Base-by-base conservation (phyloP, 495 filamentous ascomycete species). In the Neurospora cerealis region DNA sequence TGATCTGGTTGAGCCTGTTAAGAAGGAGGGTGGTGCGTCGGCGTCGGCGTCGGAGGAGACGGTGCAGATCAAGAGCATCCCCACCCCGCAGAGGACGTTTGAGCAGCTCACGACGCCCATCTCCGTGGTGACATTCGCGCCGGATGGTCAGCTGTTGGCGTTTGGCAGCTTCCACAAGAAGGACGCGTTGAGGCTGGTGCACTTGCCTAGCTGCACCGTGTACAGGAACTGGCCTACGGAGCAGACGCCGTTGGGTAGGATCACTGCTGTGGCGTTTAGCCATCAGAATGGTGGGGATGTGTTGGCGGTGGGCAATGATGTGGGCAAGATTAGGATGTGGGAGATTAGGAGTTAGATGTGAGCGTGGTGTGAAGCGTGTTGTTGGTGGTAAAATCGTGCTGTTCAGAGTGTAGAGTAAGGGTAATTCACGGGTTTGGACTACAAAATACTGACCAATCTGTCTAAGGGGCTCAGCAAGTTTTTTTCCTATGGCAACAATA, bases 151-250 rank as follows among this genome's bases (percentile, higher is more conserved):
- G 83, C 81, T 98, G 73, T 80, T 99, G 74, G 93, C 88, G 6
- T 92, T 98, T 85, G 91, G 89, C 21, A 95, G 92, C 81, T 87
- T 87, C 66, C 93, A 89, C 85, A 97, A 97, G 85, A 91, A 91
- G 75, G 93, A 98, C 85, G 93, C 94, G 2, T 79, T 99, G 80
- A 85, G 93, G 81, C 82, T 99, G 76, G 94, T 96, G 42, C 96
- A 99, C 81, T 83, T 99, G 76, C 95, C 95, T 2, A 92, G 88
- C 73, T 97, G 93, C 80, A 96, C 94, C 3, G 94, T 98, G 19
- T 99, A 96, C 85, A 89, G 89, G 77, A 98, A 99, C 82, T 99
- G 96, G 96, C 96, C 96, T 28, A 99, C 96, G 48, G 87, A 88
- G 46, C 89, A 90, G 80, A 99, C 96, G 72, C 95, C 96, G 11